Percentiles rank a stretch among this genome's conserved stretches.
phyloP scores from a whole-genome alignment of 345 rosid species.

The Hypericum perforatum region DNA sequence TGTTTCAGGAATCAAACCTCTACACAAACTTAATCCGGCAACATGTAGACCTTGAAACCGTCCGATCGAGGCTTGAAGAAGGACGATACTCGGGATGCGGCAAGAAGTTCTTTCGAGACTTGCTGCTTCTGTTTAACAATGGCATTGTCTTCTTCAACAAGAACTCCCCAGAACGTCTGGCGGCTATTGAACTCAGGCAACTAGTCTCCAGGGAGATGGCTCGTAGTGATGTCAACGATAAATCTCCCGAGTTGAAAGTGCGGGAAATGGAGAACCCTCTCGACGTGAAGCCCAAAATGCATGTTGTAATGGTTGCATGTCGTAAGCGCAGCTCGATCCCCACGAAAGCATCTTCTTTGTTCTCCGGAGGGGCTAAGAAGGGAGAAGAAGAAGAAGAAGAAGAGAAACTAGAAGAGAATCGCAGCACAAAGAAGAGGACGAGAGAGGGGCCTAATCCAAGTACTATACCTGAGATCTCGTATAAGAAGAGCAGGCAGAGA shows the following conservation, averaged over 20 bases:
- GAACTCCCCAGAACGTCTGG: neutral
- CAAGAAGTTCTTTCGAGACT: neutral
- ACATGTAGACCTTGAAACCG: neutral
- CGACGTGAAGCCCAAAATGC: constrained; percentile 23
- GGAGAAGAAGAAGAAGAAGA: constrained; percentile 16
- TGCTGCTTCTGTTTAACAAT: neutral
- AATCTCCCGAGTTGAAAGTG: constrained; percentile 7
- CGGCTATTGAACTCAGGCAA: neutral
- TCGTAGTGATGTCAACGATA: constrained; percentile 9
- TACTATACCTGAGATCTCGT: constrained; percentile 6
- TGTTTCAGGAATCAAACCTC: neutral
- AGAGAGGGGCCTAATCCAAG: constrained; percentile 17
- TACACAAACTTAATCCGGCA: neutral
- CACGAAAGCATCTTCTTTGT: constrained; percentile 19
- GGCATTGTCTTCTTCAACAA: neutral
- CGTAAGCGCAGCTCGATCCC: constrained; percentile 40
- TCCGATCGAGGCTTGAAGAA: neutral
- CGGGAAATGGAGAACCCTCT: constrained; percentile 17
- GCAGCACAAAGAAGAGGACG: constrained; percentile 18
- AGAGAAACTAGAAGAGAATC: constrained; percentile 21
- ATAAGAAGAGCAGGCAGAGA: constrained; percentile 14
- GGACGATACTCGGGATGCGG: neutral
- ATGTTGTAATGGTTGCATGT: constrained; percentile 34
- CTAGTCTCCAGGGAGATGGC: neutral
- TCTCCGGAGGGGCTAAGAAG: constrained; percentile 21